Conservation (phyloP, 2,329 filamentous ascomycete species). For the Trichoderma lentiforme region DNA sequence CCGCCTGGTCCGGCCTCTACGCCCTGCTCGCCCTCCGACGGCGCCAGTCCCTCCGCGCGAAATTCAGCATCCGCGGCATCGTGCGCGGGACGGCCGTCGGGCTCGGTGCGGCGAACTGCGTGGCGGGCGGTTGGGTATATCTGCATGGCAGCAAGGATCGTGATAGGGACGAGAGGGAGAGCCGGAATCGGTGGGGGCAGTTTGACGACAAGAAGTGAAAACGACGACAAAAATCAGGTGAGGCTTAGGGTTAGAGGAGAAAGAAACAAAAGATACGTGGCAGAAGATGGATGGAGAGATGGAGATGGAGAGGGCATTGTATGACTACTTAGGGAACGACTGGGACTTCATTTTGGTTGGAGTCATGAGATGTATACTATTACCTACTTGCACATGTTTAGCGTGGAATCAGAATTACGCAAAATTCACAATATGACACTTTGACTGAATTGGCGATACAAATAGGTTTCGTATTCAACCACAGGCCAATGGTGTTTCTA, state of each 20-base stretch:
- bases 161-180: conserved; percentile 47
- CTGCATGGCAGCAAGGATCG: conserved; percentile 47
- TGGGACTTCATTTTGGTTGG: background rate
- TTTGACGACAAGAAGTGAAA: conserved; percentile 18
- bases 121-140: conserved; percentile 52
- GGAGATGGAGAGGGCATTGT: background rate
- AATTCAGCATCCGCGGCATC: conserved; percentile 46
- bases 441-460: background rate
- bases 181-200: conserved; percentile 50
- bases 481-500: background rate
- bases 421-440: background rate
- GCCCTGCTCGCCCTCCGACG: conserved; percentile 52
- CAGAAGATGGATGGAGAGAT: background rate
- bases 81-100: conserved; percentile 51
- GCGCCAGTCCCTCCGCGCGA: conserved; percentile 38
- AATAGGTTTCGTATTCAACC: background rate
- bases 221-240: background rate
- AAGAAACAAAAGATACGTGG: background rate
- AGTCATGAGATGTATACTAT: background rate
- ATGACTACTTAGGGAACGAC: background rate
- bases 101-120: conserved; percentile 46
- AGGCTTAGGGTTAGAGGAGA: background rate
- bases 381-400: background rate
- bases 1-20: conserved; percentile 57
- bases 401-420: background rate